phyloP scores from a whole-genome alignment of 768 basidiomycete genomes.

The Phylloporus arenicola region DNA sequence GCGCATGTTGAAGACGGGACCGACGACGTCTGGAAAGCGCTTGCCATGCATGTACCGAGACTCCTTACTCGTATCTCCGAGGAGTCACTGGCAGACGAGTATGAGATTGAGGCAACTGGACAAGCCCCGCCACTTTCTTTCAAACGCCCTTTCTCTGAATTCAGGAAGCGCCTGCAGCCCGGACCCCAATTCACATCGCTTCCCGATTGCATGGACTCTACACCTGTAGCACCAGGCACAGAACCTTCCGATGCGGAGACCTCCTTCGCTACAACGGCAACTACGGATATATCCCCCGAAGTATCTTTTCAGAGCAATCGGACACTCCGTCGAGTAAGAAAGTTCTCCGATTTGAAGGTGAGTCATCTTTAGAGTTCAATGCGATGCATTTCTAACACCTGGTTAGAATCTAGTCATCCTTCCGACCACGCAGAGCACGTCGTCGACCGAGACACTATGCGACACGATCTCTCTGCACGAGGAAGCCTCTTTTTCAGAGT shows the following conservation, averaged over 20 bases:
- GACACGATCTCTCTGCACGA: not conserved
- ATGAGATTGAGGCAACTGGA: not conserved
- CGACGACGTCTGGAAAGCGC: constrained; percentile 1
- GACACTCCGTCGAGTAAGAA: constrained; percentile 1
- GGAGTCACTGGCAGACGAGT: constrained; percentile 4
- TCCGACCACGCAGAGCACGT: not conserved
- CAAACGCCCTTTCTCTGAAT: not conserved
- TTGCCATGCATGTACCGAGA: constrained; percentile 1
- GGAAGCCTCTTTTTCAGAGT: not conserved
- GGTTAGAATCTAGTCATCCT: not conserved
- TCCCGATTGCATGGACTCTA: not conserved
- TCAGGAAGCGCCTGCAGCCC: not conserved
- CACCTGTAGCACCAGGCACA: not conserved
- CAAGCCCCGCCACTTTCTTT: constrained; percentile 4
- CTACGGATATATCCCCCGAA: not conserved
- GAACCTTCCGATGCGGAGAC: not conserved
- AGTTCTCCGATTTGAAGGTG: constrained; percentile 1
- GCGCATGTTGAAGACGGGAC: not conserved
- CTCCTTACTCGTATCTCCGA: constrained; percentile 7
- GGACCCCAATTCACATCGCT: not conserved
- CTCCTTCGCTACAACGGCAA: not conserved
- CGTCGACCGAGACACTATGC: not conserved
- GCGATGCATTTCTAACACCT: not conserved
- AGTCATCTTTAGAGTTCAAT: not conserved
- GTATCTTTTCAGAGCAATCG: not conserved